These are phyloP conservation scores for Metschnikowia shivogae DNA, from an alignment of 805 yeast genomes.

Conservation along the genomic window DNA sequence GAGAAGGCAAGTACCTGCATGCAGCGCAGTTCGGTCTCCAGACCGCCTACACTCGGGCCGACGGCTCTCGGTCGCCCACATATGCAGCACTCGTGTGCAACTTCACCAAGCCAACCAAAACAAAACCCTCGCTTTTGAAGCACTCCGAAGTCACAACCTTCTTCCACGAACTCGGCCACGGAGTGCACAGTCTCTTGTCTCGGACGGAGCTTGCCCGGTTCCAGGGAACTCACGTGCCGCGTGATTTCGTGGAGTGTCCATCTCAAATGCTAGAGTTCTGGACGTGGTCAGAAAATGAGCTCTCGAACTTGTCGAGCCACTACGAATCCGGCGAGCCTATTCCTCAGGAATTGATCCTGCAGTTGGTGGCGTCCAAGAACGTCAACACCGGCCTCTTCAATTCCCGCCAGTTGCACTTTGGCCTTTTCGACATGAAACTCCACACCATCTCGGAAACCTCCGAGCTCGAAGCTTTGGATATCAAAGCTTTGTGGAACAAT, in stretches of 20 bases:
- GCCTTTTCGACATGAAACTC: conserved; percentile 68
- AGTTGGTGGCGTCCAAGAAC: conserved; percentile 20
- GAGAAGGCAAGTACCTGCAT: conserved; percentile 84
- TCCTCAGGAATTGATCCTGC: conserved; percentile 33
- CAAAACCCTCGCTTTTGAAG: conserved; percentile 69
- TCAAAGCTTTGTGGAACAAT: conserved; percentile 59
- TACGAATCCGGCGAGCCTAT: conserved; percentile 58
- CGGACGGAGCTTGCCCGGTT: conserved; percentile 61
- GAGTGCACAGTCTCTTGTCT: conserved; percentile 74
- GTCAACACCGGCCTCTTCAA: conserved; percentile 72
- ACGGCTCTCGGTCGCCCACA: conserved; percentile 58
- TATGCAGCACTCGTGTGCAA: conserved; percentile 75
- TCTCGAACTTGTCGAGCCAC: conserved; percentile 60
- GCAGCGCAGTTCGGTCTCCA: conserved; percentile 77
- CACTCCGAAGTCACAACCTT: conserved; percentile 79
- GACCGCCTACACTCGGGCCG: conserved; percentile 51
- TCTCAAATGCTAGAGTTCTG: conserved; percentile 86
- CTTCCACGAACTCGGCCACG: conserved; percentile 89
- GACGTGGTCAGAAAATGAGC: conserved; percentile 71
- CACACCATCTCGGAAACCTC: conserved; percentile 48
- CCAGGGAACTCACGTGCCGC: conserved; percentile 71
- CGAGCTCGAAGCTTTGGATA: conserved; percentile 43
- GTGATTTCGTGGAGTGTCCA: conserved; percentile 91
- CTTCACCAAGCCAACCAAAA: conserved; percentile 68
- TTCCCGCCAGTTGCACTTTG: conserved; percentile 75